These are phyloP conservation scores for Dipteronia dyeriana DNA, from an alignment of 345 rosid genomes.

Conservation along the genomic window DNA sequence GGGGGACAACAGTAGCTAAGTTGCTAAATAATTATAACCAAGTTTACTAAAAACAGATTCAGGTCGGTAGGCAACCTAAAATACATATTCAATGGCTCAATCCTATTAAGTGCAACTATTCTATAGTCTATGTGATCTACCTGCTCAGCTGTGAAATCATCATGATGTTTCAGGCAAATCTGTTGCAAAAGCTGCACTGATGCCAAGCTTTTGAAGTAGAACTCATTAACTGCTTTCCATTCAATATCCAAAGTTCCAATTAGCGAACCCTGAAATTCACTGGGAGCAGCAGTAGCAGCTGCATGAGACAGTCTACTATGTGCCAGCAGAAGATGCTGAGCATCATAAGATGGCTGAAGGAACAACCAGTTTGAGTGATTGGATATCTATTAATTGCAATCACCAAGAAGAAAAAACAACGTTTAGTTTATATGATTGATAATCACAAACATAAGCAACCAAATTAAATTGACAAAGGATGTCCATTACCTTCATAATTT, in stretches of 20 bases:
- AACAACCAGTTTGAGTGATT: constrained; percentile 57
- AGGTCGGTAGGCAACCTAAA: too few relatives aligned
- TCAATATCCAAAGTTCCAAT: constrained; percentile 37
- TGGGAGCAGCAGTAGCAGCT: constrained; percentile 29
- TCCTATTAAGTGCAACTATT: not conserved
- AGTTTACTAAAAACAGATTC: too few relatives aligned
- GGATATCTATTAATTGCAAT: constrained; percentile 48
- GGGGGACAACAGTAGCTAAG: not conserved
- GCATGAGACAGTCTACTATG: constrained; percentile 33
- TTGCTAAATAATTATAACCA: not conserved
- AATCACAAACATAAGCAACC: constrained; percentile 8
- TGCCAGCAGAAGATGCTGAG: constrained; percentile 58
- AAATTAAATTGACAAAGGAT: constrained; percentile 23
- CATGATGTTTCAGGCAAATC: constrained; percentile 60
- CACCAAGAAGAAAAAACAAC: constrained; percentile 3
- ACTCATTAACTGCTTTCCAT: constrained; percentile 69
- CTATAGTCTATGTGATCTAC: constrained; percentile 36
- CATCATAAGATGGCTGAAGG: constrained; percentile 65
- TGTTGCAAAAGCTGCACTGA: constrained; percentile 68
- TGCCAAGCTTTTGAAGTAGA: constrained; percentile 81
- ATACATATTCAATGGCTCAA: not conserved
- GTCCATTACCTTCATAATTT: constrained; percentile 55
- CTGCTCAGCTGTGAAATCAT: constrained; percentile 79
- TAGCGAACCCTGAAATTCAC: constrained; percentile 30
- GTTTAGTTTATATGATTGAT: constrained; percentile 5